Evolutionary conservation across 1,284 basidiomycete species (phyloP).

Genomic region (Takashimella tepidaria): DNA sequence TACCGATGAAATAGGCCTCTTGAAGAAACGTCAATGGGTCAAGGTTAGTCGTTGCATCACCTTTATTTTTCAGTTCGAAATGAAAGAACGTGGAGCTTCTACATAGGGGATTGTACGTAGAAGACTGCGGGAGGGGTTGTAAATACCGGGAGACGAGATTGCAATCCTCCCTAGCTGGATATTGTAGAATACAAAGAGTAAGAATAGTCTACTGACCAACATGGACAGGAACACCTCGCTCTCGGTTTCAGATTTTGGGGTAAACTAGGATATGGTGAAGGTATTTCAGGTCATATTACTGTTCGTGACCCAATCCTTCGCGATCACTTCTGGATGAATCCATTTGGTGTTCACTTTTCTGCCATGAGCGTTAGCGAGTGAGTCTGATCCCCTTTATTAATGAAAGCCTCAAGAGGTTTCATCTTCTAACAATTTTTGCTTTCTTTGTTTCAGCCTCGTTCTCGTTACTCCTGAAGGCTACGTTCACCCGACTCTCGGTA

Average conservation of each 20-base stretch:
- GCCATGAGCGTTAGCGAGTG: slow-evolving; percentile 21
- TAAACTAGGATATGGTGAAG: slow-evolving; percentile 36
- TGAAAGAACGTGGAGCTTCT: too few relatives aligned
- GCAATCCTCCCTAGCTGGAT: too few relatives aligned
- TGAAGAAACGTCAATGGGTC: slow-evolving; percentile 37
- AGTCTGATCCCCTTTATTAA: too few relatives aligned
- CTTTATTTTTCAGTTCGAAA: too few relatives aligned
- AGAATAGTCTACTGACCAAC: too few relatives aligned
- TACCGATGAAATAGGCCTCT: slow-evolving; percentile 24
- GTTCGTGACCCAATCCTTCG: slow-evolving; percentile 36
- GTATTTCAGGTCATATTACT: slow-evolving; percentile 40
- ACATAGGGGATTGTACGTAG: too few relatives aligned
- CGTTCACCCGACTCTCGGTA: slow-evolving; percentile 33
- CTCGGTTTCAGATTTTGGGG: slow-evolving; percentile 40
- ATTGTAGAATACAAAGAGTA: too few relatives aligned
- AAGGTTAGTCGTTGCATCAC: slow-evolving; percentile 20
- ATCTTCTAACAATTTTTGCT: too few relatives aligned
- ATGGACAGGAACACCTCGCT: slow-evolving; percentile 26
- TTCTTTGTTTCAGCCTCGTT: slow-evolving; percentile 24
- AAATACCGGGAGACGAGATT: too few relatives aligned
- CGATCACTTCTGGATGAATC: slow-evolving; percentile 45
- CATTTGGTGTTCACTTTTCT: slow-evolving; percentile 36
- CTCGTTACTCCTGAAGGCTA: slow-evolving; percentile 42
- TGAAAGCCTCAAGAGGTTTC: too few relatives aligned
- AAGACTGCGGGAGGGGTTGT: too few relatives aligned